Percentiles rank a stretch among this genome's conserved stretches.
These are phyloP conservation scores for Saturnispora dispora DNA, from an alignment of 805 yeast species.

Conservation along the genomic window DNA sequence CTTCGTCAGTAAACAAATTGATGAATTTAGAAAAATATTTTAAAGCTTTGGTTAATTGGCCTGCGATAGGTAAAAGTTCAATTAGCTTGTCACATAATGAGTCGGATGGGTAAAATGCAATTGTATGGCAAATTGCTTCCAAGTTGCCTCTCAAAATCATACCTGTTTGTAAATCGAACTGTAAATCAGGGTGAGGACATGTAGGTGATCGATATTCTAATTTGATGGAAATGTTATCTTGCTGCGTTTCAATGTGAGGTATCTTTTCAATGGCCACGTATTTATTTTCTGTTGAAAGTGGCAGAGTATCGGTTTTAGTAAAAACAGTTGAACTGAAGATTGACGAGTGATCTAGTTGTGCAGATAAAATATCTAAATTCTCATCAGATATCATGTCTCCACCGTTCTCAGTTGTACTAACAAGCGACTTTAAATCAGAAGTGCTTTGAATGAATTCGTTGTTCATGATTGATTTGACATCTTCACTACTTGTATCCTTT, in stretches of 20 bases:
- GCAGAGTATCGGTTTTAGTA: neutral
- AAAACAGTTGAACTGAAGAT: neutral
- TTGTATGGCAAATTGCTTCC: slow-evolving; percentile 71
- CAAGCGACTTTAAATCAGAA: neutral
- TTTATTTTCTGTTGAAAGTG: neutral
- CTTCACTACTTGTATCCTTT: neutral
- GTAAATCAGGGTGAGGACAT: slow-evolving; percentile 57
- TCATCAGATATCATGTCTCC: neutral
- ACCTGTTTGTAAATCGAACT: slow-evolving; percentile 39
- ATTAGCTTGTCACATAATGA: slow-evolving; percentile 34
- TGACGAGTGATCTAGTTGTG: neutral
- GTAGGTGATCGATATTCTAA: slow-evolving; percentile 25
- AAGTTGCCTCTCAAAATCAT: slow-evolving; percentile 42
- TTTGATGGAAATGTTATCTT: slow-evolving; percentile 2
- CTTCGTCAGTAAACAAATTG: slow-evolving; percentile 9
- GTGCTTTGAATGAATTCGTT: slow-evolving; percentile 8
- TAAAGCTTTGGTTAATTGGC: slow-evolving; percentile 36
- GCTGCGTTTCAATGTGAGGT: neutral
- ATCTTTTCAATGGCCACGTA: neutral
- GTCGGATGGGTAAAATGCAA: slow-evolving; percentile 43
- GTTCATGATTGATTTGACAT: neutral
- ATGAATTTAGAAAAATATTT: slow-evolving; percentile 30
- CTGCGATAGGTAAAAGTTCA: slow-evolving; percentile 47
- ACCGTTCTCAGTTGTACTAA: neutral
- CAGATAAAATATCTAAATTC: neutral